A percentile compares a stretch with the other conserved stretches of the same genome.
Conservation (phyloP, 179 eudicot species). For the Drosera spatulata region DNA sequence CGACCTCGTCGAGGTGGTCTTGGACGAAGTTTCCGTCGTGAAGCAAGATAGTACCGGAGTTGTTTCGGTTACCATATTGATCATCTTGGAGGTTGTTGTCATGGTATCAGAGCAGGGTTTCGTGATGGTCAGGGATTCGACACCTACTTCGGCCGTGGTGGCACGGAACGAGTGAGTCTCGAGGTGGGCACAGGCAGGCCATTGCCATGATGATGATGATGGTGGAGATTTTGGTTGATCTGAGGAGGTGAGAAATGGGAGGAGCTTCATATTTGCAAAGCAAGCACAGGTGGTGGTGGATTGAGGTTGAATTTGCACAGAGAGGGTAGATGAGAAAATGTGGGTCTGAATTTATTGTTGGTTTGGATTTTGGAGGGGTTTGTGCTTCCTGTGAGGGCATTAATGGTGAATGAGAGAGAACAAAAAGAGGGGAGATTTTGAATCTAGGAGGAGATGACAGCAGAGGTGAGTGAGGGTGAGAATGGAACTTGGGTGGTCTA, state of each 20-base stretch:
- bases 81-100: too few species aligned
- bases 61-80: too few species aligned
- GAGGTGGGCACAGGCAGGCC: conserved; percentile 24
- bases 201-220: conserved; percentile 15
- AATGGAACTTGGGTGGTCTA: too few species aligned
- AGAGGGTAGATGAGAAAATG: background rate
- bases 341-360: background rate
- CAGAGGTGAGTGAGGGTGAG: too few species aligned
- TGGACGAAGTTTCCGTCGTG: conserved; percentile 6
- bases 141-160: conserved; percentile 8
- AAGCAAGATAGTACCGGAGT: too few species aligned
- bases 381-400: background rate
- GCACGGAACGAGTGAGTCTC: conserved; percentile 26
- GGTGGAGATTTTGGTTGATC: conserved; percentile 5
- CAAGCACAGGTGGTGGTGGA: background rate
- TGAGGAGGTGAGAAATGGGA: conserved; percentile 19
- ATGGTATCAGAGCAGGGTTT: background rate
- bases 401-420: background rate
- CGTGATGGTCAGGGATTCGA: conserved; percentile 5
- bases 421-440: too few species aligned
- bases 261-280: conserved; percentile 16
- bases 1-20: conserved; percentile 20
- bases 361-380: background rate
- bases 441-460: too few species aligned
- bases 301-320: background rate